Base-by-base conservation (phyloP, 352 stramenopile genomes). In the Phytophthora hibernalis region DNA sequence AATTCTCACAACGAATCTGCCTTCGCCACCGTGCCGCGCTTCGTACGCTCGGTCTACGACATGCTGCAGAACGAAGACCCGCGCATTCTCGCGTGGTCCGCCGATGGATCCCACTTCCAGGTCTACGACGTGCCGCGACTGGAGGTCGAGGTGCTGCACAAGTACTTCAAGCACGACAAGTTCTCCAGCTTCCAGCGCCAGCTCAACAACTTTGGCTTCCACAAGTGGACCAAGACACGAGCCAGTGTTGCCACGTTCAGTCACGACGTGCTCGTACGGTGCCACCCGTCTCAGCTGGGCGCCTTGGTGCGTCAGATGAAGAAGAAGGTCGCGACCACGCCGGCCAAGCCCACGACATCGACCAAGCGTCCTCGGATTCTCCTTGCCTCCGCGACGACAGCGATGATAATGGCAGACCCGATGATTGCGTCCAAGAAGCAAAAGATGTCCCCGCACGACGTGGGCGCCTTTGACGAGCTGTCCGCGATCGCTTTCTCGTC, bases 131-230 rank as follows among this genome's bases (percentile, higher is more conserved):
- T 89, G 43, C 77, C 80, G 20, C 61, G 50, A 16, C 81, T 96
- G 57, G 80, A 80, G 61, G 49, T 69, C 26, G 49, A 77, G 20
- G 74, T 96, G 43, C 67, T 96, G 51, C 85, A 88, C 12, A 83
- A 82, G 44, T 95, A 95, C 67, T 96, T 95, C 63, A 89, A 87
- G 47, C 88, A 96, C 67, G 79, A 70, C 61, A 96, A 91, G 61
- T 97, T 97, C 73, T 89, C 92, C 31, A 97, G 87, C 30, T 90
- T 98, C 51, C 87, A 96, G 61, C 83, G 92, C 20, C 90, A 98
- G 72, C 76, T 98, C 44, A 97, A 95, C 75, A 97, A 98, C 66
- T 98, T 98, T 74, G 82, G 74, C 12, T 98, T 98, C 70, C 77
- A 74, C 68, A 93, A 93, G 65, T 91, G 82, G 82, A 91, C 83